Base-by-base conservation (phyloP, 176 grass and related monocot genomes). In the Avena sativa region DNA sequence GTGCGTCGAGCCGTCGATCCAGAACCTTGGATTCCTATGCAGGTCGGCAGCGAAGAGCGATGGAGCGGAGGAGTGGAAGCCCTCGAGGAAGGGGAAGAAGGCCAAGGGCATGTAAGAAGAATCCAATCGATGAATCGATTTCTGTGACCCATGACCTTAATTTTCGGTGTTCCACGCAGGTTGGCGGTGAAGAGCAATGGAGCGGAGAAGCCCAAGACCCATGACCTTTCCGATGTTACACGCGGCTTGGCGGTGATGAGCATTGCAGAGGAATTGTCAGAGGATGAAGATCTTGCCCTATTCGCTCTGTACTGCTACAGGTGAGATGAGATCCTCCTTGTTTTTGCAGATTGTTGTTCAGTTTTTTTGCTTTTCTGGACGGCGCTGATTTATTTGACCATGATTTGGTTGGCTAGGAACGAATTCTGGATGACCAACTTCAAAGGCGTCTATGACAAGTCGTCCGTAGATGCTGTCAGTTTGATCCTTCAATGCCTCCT, bases 21-120 rank as follows among this genome's bases (percentile, higher is more conserved):
- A 71, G 38, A 71, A 71, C 68, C 67, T 46, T 71, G 17, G 68
- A 46, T 71, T 71, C 38, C 38, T 71, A 71, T 9, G 38, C 68
- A 71, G 68, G 68, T 20, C 34, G 68, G 68, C 38, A 44, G 68
- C 19, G 9, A 71, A n/a, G 67, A 70, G 66, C 0, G 16, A 70
- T 9, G 61, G 23, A 28, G 61, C 61, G 61, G 61, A 28, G 61
- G 23, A 13, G 23, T 23, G 61, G 23, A 65, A 65, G 62, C 62
- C 62, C 62, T 70, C 14, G 25, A 70, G 2, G 28, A 68, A 38
- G 65, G 28, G 65, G 65, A 36, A 38, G 65, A 38, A 70, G 6
- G 32, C 3, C 66, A 70, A 70, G 66, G 66, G 32, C 30, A 70
- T 20, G 66, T 70, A 70, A 70, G 66, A 19, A 19, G 66, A 19